Evolutionary conservation across 192 early-diverging fungal genomes (phyloP).

Genomic region (Rhizophagus clarus): DNA sequence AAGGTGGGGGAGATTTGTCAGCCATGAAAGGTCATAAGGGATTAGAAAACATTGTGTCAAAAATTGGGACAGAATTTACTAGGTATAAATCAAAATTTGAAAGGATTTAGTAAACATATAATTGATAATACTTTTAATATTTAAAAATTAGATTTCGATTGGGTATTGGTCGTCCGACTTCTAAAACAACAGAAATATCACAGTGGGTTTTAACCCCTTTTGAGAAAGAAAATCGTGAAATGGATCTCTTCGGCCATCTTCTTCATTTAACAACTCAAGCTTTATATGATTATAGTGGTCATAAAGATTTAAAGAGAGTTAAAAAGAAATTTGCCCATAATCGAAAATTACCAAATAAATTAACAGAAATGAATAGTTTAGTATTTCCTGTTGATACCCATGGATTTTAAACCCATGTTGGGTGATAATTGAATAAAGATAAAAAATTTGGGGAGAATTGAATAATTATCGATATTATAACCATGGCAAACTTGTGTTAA

Average conservation of each 20-base stretch:
- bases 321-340: constrained; percentile 59
- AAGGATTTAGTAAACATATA: not conserved
- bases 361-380: constrained; percentile 44
- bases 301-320: constrained; percentile 53
- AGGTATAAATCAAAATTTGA: constrained; percentile 29
- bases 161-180: constrained; percentile 55
- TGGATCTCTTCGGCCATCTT: constrained; percentile 59
- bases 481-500: too few species aligned
- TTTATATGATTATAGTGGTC: constrained; percentile 53
- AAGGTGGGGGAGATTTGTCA: constrained; percentile 48
- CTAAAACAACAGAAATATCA: constrained; percentile 39
- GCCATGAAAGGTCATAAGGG: constrained; percentile 57
- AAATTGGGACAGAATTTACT: constrained; percentile 51
- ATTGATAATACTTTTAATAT: not conserved
- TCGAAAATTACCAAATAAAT: constrained; percentile 56
- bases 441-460: not conserved
- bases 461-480: too few species aligned
- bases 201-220: constrained; percentile 55
- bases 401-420: constrained; percentile 30
- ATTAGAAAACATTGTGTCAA: constrained; percentile 49
- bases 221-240: constrained; percentile 52
- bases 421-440: not conserved
- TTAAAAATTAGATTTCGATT: constrained; percentile 47
- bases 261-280: constrained; percentile 56
- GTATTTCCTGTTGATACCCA: constrained; percentile 41